A percentile compares a stretch with the other conserved stretches of the same genome.
Conservation (phyloP, 2,329 filamentous ascomycete species). For the Gaeumannomyces sp. region DNA sequence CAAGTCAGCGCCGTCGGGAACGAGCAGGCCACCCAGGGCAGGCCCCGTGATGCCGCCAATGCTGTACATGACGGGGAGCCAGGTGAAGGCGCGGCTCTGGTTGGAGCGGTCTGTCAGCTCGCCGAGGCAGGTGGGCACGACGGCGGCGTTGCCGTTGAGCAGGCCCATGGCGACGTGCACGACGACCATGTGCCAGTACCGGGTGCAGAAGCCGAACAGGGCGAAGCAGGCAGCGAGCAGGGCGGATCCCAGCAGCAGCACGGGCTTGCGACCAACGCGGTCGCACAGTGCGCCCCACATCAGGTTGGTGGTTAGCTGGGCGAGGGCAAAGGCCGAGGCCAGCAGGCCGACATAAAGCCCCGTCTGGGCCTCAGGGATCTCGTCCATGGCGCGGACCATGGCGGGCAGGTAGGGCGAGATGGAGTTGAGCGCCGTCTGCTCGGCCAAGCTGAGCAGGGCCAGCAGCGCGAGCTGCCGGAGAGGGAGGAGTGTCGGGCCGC, state of each 20-base stretch:
- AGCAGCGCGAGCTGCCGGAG: slow-evolving; percentile 76
- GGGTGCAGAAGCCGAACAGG: slow-evolving; percentile 79
- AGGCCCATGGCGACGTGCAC: slow-evolving; percentile 89
- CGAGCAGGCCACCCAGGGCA: slow-evolving; percentile 79
- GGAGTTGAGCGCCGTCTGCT: slow-evolving; percentile 95
- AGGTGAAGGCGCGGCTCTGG: slow-evolving; percentile 88
- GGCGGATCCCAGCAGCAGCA: slow-evolving; percentile 76
- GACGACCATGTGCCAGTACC: slow-evolving; percentile 75
- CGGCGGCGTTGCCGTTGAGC: slow-evolving; percentile 89
- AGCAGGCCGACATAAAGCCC: slow-evolving; percentile 88
- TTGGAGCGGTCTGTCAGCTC: slow-evolving; percentile 95
- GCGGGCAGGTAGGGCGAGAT: slow-evolving; percentile 91
- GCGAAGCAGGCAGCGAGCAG: slow-evolving; percentile 75
- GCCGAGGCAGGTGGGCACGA: slow-evolving; percentile 88
- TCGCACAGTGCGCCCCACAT: slow-evolving; percentile 85
- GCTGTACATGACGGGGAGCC: slow-evolving; percentile 93
- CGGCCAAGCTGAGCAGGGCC: slow-evolving; percentile 81
- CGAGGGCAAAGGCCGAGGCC: slow-evolving; percentile 84
- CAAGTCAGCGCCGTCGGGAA: slow-evolving; percentile 38
- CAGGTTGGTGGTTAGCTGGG: slow-evolving; percentile 89
- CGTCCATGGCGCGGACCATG: slow-evolving; percentile 83
- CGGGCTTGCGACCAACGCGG: slow-evolving; percentile 71
- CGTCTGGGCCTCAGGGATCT: slow-evolving; percentile 62
- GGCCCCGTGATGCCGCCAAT: slow-evolving; percentile 90
- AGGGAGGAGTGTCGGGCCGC: slow-evolving; percentile 61